Base-by-base conservation (phyloP, 2,329 filamentous ascomycete species). In the Curvularia spicifera region DNA sequence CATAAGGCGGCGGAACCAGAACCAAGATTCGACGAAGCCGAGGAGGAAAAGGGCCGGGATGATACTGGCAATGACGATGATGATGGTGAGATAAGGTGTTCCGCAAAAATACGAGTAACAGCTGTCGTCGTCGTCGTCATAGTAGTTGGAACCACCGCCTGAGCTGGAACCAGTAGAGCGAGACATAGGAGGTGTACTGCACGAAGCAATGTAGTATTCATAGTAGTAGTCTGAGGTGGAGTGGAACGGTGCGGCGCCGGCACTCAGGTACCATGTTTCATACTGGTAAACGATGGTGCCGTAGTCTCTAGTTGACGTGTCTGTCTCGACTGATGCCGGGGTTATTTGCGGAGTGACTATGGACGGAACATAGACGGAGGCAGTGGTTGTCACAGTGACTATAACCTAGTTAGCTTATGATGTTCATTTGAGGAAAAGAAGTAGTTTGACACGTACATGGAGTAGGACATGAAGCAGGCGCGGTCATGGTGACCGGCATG, bases 1-100 rank as follows among this genome's bases (percentile, higher is more conserved):
- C 73, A 76, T 76, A 13, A 76, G 64, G 20, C 73, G 66, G 13
- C 71, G 70, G 67, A 75, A 76, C 73, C 73, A 76, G 53, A 75
- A 67, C 61, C 63, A 76, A 6, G 63, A 68, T 37, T 76, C 73
- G 15, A 74, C 42, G 40, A 74, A 68, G 7, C 73, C 73, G 4
- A 75, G 65, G 8, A 75, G 59, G 56, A 76, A 76, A 10, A 76
- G 56, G 2, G 59, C 52, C 4, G 71, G 70, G 3, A 75, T 59
- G 12, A 74, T 48, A 1, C 63, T 54, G 0, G 68, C 71, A 43
- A 75, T 59, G 47, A 74, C 43, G 56, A 75, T 75, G 53, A 74
- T 60, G 51, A 61, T 40, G 60, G 62, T 9, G 67, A 43, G 13
- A 26, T 28, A 40, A 9, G 35, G 35, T 9, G 47, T 28, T 15